These are phyloP conservation scores for Prinsepia uniflora DNA, from an alignment of 306 rosid species.

Conservation along the genomic window DNA sequence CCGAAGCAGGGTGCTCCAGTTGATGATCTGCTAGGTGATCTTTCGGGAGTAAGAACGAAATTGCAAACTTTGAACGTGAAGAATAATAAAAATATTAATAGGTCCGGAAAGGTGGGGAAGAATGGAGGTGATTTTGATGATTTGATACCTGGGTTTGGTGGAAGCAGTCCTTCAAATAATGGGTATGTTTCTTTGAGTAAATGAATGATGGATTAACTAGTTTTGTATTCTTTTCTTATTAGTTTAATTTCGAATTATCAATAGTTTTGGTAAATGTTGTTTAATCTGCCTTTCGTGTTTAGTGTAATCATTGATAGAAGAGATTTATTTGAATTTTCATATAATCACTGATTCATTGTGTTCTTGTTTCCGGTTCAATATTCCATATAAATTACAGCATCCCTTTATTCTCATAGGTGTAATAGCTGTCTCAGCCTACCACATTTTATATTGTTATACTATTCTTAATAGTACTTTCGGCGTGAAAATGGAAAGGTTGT, in stretches of 20 bases:
- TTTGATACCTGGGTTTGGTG: constrained; percentile 74
- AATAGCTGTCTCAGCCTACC: background rate
- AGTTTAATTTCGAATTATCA: background rate
- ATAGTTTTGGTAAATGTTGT: background rate
- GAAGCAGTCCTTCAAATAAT: constrained; percentile 32
- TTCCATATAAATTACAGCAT: background rate
- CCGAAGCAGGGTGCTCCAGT: constrained; percentile 35
- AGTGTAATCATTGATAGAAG: background rate
- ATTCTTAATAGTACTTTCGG: background rate
- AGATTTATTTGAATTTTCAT: background rate
- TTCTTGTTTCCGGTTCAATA: background rate
- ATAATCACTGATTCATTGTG: background rate
- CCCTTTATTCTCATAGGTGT: background rate
- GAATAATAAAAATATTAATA: constrained; percentile 12
- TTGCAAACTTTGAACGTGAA: constrained; percentile 24
- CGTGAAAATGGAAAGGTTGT: background rate
- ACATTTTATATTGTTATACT: background rate
- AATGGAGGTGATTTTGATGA: constrained; percentile 46
- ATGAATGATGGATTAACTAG: background rate
- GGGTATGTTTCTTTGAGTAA: constrained; percentile 43
- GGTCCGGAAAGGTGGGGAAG: constrained; percentile 7
- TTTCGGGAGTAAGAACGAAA: constrained; percentile 26
- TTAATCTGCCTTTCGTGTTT: background rate
- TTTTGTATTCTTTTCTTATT: background rate
- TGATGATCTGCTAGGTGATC: constrained; percentile 53